Base-by-base conservation (phyloP, 768 basidiomycete species). In the Obba rivulosa region DNA sequence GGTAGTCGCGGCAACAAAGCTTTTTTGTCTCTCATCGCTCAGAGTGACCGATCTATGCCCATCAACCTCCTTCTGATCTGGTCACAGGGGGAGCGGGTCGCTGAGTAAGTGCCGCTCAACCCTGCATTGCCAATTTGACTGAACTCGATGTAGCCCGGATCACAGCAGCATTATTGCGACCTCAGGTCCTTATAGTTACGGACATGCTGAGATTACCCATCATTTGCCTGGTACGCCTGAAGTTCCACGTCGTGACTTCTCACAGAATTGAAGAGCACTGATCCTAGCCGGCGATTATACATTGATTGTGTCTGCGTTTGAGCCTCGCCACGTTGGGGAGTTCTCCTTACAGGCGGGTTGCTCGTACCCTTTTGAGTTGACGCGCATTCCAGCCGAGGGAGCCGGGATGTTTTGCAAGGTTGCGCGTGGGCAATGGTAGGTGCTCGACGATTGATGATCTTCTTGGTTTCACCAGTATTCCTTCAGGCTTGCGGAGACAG, bases 361-460 rank as follows among this genome's bases (percentile, higher is more conserved):
- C 48, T 77, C 81, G 1, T 61, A 64, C 49, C 73, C 78, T 1
- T 74, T 93, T 44, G 79, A 83, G 16, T 52, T 96, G 20, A 69
- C 69, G 42, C 55, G 79, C 0, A 85, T 96, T 20, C 80, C 84
- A 0, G 79, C 84, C 49, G 95, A 98, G 68, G 93, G 92, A 0
- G 90, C 92, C 0, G 94, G 93, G 0, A 90, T 96, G 92, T 95
- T 85, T 61, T 68, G 66, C 18, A 85, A 87, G 55, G 60, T 72
- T 0, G 56, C 85, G 2, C 75, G 69, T n/a, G 92, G 90, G 3
- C 67, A 72, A 34, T 98, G 94, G 94, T 89, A 52, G 44, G 78
- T 63, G 16, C 1, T 8, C 7, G 56, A 24, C 35, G 41, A n/a
- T 34, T 14, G 8, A 39, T 24, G 34, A 24, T 28, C 7, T 10